Conservation (phyloP, 495 filamentous ascomycete genomes). For the Talaromyces proteolyticus region DNA sequence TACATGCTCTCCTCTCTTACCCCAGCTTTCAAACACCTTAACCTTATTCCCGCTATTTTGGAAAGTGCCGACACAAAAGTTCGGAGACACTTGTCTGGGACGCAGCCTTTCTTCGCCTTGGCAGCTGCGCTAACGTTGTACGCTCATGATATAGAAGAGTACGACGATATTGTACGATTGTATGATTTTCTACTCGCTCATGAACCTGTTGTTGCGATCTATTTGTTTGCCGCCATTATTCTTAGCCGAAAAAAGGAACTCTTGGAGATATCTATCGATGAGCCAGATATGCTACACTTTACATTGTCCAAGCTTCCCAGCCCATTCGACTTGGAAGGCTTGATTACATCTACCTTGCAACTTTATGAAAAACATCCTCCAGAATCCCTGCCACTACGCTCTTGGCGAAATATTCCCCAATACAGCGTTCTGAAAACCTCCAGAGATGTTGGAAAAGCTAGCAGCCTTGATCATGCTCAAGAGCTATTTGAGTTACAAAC, state of each 20-base stretch:
- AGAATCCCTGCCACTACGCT: conserved; percentile 51
- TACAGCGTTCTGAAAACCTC: conserved; percentile 84
- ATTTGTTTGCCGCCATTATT: conserved; percentile 87
- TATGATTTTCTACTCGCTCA: conserved; percentile 87
- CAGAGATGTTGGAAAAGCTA: conserved; percentile 34
- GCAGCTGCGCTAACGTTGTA: conserved; percentile 89
- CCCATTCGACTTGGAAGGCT: conserved; percentile 73
- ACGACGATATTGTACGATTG: conserved; percentile 76
- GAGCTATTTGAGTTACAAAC: conserved; percentile 63
- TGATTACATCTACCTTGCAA: conserved; percentile 57
- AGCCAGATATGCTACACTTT: conserved; percentile 91
- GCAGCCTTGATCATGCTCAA: conserved; percentile 55
- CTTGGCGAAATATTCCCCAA: conserved; percentile 66
- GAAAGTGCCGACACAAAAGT: conserved; percentile 60
- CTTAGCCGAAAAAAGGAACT: conserved; percentile 74
- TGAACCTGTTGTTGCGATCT: conserved; percentile 80
- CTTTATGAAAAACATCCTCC: conserved; percentile 68
- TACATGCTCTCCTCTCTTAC: conserved; percentile 93
- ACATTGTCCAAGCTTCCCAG: conserved; percentile 81
- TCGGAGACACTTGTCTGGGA: conserved; percentile 64
- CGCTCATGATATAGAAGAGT: conserved; percentile 89
- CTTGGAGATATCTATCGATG: conserved; percentile 71
- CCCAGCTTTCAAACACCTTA: conserved; percentile 74
- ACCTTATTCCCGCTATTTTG: conserved; percentile 78
- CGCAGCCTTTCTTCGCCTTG: conserved; percentile 87